Evolutionary conservation across 495 filamentous ascomycete genomes (phyloP).

Genomic region (Aspergillus taichungensis): DNA sequence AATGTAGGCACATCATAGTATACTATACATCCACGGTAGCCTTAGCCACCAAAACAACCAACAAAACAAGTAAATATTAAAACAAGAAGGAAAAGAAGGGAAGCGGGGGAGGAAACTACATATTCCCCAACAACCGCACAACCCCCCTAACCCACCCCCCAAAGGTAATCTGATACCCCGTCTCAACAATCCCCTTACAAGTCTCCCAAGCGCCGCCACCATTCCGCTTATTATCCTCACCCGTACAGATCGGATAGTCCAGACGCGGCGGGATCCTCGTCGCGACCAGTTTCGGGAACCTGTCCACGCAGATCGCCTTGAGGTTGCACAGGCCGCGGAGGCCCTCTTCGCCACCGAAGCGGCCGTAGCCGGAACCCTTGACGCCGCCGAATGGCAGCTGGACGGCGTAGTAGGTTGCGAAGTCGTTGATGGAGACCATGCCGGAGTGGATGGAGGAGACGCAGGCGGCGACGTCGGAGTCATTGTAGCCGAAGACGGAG

Average conservation of each 20-base stretch:
- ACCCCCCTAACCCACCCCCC: constrained; percentile 41
- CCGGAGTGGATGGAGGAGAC: constrained; percentile 66
- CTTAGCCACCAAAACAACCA: not conserved
- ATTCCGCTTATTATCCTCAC: constrained; percentile 37
- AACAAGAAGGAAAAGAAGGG: no score
- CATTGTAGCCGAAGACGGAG: constrained; percentile 64
- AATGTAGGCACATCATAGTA: not conserved
- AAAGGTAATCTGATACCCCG: constrained; percentile 50
- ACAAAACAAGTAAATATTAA: not conserved
- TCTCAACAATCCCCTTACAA: constrained; percentile 53
- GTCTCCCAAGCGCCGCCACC: constrained; percentile 49
- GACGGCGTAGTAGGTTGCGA: constrained; percentile 83
- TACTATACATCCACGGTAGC: not conserved
- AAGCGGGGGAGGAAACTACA: constrained; percentile 10
- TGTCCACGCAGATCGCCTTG: constrained; percentile 78
- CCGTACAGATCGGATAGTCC: constrained; percentile 64
- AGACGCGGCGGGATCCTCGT: constrained; percentile 73
- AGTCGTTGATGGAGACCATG: constrained; percentile 93
- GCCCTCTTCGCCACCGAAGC: constrained; percentile 89
- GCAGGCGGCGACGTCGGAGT: constrained; percentile 43
- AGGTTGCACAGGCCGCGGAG: constrained; percentile 73
- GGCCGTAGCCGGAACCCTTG: constrained; percentile 78
- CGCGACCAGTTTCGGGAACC: constrained; percentile 43
- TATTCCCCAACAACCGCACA: constrained; percentile 37
- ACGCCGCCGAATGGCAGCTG: constrained; percentile 90